Conservation (phyloP, 2,329 filamentous ascomycete genomes). For the Xylariaceae sp. region DNA sequence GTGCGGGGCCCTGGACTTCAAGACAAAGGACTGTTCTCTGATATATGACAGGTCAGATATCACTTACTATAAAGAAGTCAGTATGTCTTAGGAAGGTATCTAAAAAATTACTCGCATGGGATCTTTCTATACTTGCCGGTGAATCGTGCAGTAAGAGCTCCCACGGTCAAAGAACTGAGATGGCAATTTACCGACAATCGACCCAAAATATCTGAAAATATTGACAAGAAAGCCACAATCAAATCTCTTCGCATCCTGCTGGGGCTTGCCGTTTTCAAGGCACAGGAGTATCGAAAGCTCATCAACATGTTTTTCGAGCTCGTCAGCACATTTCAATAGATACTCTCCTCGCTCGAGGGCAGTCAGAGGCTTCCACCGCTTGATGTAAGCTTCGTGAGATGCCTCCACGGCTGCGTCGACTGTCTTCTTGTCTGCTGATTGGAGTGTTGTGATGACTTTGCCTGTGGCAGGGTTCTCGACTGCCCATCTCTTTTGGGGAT, state of each 20-base stretch:
- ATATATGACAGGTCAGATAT: too few relatives aligned
- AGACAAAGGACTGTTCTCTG: too few relatives aligned
- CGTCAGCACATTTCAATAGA: constrained; percentile 5
- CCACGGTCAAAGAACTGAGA: constrained; percentile 8
- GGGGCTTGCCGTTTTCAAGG: constrained; percentile 5
- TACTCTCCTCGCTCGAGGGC: constrained; percentile 1
- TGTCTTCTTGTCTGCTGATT: constrained; percentile 1
- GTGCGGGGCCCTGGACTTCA: too few relatives aligned
- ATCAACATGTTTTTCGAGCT: constrained; percentile 5
- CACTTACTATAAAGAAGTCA: too few relatives aligned
- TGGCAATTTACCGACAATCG: constrained; percentile 1
- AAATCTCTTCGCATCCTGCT: constrained; percentile 1
- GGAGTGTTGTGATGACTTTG: constrained; percentile 4
- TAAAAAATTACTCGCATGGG: too few relatives aligned
- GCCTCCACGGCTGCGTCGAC: constrained; percentile 4
- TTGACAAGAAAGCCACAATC: background rate
- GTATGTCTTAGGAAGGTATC: too few relatives aligned
- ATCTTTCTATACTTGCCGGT: too few relatives aligned
- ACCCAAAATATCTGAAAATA: constrained; percentile 5
- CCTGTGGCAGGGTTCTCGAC: constrained; percentile 9
- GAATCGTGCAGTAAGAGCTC: constrained; percentile 1
- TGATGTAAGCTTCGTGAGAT: constrained; percentile 1
- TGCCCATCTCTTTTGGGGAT: constrained; percentile 1
- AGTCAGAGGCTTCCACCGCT: constrained; percentile 8
- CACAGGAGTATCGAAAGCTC: constrained; percentile 1